Conservation (phyloP, 306 rosid species). For the Morella rubra region DNA sequence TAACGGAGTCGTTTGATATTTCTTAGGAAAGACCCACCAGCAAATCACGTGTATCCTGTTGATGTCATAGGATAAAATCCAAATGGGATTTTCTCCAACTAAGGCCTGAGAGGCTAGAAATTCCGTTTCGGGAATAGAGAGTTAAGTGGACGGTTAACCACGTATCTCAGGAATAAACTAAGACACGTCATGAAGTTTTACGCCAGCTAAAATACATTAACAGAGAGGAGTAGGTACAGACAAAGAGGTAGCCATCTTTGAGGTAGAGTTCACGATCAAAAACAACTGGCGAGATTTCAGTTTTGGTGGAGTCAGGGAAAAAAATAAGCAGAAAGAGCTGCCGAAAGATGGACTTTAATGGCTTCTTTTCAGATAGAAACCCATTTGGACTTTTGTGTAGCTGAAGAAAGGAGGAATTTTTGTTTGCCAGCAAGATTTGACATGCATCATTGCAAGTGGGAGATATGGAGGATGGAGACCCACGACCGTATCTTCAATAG, state of each 20-base stretch:
- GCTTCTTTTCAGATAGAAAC: conserved; percentile 38
- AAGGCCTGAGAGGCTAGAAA: conserved; percentile 8
- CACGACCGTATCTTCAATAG: conserved; percentile 33
- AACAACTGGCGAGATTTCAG: conserved; percentile 28
- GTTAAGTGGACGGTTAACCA: no score
- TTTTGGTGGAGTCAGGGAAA: conserved; percentile 3
- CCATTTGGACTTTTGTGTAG: conserved; percentile 50
- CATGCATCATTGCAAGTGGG: conserved; percentile 56
- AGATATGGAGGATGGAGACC: conserved; percentile 43
- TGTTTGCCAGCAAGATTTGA: conserved; percentile 41
- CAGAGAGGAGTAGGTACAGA: conserved; percentile 1
- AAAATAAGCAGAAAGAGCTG: neutral
- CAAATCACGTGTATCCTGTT: neutral
- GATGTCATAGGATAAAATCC: neutral
- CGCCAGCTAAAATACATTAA: neutral
- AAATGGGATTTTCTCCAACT: neutral
- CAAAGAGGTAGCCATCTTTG: neutral
- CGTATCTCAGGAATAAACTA: no score
- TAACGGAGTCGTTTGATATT: neutral
- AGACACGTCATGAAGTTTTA: no score
- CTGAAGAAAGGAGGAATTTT: conserved; percentile 50
- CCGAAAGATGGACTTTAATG: neutral
- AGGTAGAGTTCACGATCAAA: conserved; percentile 26
- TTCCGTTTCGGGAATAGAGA: no score
- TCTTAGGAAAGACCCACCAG: neutral